phyloP scores from a whole-genome alignment of 2,329 filamentous ascomycete genomes.

The Hypoxylon sp. region DNA sequence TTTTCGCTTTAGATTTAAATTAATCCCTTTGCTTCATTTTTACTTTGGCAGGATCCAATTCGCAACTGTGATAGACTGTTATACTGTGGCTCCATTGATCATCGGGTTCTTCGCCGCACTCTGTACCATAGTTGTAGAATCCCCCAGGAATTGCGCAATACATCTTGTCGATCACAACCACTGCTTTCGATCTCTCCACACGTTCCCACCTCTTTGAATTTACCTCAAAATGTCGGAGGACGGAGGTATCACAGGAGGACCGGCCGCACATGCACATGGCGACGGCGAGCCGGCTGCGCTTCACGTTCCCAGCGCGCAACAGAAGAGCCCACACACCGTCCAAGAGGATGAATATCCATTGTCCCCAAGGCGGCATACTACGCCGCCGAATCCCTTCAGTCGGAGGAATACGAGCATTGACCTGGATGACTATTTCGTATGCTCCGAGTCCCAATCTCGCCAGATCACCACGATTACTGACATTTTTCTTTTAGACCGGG shows the following conservation, averaged over 20 bases:
- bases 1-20: background rate
- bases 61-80: constrained; percentile 6
- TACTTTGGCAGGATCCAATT: constrained; percentile 33
- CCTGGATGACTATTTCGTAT: constrained; percentile 64
- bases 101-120: constrained; percentile 9
- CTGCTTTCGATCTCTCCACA: constrained; percentile 33
- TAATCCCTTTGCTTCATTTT: background rate
- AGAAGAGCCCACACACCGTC: constrained; percentile 30
- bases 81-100: constrained; percentile 16
- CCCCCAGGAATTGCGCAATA: constrained; percentile 29
- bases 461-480: constrained; percentile 6
- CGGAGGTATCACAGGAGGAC: constrained; percentile 32
- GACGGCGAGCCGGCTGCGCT: constrained; percentile 24
- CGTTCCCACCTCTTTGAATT: constrained; percentile 25
- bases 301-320: constrained; percentile 32
- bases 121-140: constrained; percentile 4
- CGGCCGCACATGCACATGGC: constrained; percentile 35
- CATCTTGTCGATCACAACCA: constrained; percentile 29
- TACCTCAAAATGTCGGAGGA: constrained; percentile 48
- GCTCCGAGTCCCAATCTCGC: constrained; percentile 30
- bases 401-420: constrained; percentile 56
- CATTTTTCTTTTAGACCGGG: constrained; percentile 58
- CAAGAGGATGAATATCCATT: constrained; percentile 43
- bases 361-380: constrained; percentile 41
- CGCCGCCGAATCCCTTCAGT: constrained; percentile 55